Evolutionary conservation across 306 rosid species (phyloP).

Genomic region (Quercus wislizeni): DNA sequence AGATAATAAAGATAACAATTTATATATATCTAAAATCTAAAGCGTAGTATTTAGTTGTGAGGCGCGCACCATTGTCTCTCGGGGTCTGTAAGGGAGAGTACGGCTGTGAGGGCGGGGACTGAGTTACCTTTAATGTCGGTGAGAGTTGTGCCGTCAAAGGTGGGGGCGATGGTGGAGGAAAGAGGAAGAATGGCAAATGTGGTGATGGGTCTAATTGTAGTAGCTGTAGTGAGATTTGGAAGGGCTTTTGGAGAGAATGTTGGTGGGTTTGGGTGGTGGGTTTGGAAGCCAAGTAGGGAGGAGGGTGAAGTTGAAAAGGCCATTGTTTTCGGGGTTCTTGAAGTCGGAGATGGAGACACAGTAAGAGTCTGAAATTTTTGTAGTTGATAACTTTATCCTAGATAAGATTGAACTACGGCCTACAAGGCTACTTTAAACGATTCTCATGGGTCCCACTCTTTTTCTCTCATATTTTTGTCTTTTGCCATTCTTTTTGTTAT

Average conservation of each 20-base stretch:
- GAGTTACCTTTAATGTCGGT: constrained; percentile 68
- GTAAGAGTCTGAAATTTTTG: neutral
- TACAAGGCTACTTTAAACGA: no score
- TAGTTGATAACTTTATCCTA: constrained; percentile 22
- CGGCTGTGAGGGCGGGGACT: constrained; percentile 59
- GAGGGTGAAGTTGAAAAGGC: neutral
- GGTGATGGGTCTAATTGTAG: constrained; percentile 9
- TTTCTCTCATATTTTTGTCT: no score
- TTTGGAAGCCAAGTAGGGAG: constrained; percentile 18
- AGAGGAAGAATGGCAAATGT: constrained; percentile 57
- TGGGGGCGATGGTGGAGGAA: constrained; percentile 45
- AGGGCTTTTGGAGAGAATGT: constrained; percentile 12
- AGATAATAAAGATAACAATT: no score
- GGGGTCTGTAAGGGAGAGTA: constrained; percentile 69
- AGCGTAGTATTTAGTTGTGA: no score
- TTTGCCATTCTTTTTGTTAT: no score
- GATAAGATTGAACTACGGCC: constrained; percentile 38
- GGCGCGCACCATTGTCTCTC: constrained; percentile 41
- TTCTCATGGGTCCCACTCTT: no score
- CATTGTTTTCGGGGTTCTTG: no score
- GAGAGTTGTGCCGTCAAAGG: constrained; percentile 56
- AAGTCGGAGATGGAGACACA: no score
- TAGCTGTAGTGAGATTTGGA: constrained; percentile 29
- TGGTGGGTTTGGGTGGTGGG: constrained; percentile 2
- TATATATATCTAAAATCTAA: no score